Conservation (phyloP, 2,329 filamentous ascomycete genomes). For the Cordyceps militaris region DNA sequence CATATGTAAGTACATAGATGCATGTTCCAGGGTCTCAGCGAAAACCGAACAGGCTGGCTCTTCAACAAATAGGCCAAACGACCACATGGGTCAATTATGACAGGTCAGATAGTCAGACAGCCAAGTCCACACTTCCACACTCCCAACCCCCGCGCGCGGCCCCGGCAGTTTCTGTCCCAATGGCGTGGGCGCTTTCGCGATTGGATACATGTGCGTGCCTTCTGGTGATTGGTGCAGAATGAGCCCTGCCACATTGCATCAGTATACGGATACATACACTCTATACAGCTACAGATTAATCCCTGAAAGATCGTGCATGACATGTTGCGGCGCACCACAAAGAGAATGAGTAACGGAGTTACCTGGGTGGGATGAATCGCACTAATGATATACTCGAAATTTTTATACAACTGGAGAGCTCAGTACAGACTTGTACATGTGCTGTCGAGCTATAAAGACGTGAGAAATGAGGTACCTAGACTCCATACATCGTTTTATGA, state of each 20-base stretch:
- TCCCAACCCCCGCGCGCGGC: background rate
- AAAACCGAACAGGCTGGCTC: background rate
- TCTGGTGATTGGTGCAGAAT: background rate
- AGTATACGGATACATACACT: too few species aligned
- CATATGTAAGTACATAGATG: background rate
- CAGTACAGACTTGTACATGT: too few species aligned
- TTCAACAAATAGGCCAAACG: background rate
- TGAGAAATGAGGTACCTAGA: too few species aligned
- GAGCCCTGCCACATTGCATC: background rate
- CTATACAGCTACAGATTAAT: too few species aligned
- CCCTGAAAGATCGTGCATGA: too few species aligned
- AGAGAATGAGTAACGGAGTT: too few species aligned
- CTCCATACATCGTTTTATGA: too few species aligned
- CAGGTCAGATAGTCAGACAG: background rate
- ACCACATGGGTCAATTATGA: constrained; percentile 8
- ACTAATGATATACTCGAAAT: too few species aligned
- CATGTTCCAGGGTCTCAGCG: background rate
- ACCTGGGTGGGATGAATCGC: too few species aligned
- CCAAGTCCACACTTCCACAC: background rate
- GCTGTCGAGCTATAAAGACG: too few species aligned
- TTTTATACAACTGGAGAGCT: too few species aligned
- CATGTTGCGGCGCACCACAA: too few species aligned
- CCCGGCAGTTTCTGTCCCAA: constrained; percentile 10
- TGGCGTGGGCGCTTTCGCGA: constrained; percentile 4
- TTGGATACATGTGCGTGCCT: background rate